phyloP scores from a whole-genome alignment of 169 alveolate species.

The Plasmodium vinckei region DNA sequence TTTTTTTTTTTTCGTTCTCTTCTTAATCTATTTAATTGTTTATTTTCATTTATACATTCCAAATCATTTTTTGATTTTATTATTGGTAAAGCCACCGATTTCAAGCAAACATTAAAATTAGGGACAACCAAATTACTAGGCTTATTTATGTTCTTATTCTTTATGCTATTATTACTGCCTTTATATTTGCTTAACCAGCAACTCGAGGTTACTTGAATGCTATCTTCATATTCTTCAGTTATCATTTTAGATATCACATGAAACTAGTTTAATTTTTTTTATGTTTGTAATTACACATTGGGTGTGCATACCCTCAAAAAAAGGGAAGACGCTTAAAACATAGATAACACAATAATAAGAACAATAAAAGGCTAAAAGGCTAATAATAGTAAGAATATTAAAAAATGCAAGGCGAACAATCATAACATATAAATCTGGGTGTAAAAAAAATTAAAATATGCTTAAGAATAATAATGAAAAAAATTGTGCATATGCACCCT shows the following conservation, averaged over 20 bases:
- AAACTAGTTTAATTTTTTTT: background rate
- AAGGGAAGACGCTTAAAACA: background rate
- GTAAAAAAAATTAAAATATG: too few relatives aligned
- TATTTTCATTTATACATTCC: conserved; percentile 55
- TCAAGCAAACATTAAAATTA: conserved; percentile 35
- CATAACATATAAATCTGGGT: too few relatives aligned
- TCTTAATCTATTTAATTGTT: conserved; percentile 46
- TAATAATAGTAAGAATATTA: too few relatives aligned
- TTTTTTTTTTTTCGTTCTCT: conserved; percentile 3
- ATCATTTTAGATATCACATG: background rate
- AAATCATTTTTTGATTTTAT: conserved; percentile 51
- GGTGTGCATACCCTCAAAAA: background rate
- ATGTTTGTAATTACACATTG: background rate
- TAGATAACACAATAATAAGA: too few relatives aligned
- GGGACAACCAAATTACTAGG: background rate
- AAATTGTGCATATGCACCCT: too few relatives aligned
- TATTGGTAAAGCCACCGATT: conserved; percentile 41
- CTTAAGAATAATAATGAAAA: too few relatives aligned
- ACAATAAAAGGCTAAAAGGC: too few relatives aligned
- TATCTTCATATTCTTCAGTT: conserved; percentile 10
- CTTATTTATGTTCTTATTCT: background rate
- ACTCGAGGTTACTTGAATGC: conserved; percentile 25
- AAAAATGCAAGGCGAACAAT: too few relatives aligned
- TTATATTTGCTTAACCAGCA: conserved; percentile 52
- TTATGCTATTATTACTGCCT: background rate